These are phyloP conservation scores for Flaveria brownii DNA, from an alignment of 129 eudicot species.

Conservation along the genomic window DNA sequence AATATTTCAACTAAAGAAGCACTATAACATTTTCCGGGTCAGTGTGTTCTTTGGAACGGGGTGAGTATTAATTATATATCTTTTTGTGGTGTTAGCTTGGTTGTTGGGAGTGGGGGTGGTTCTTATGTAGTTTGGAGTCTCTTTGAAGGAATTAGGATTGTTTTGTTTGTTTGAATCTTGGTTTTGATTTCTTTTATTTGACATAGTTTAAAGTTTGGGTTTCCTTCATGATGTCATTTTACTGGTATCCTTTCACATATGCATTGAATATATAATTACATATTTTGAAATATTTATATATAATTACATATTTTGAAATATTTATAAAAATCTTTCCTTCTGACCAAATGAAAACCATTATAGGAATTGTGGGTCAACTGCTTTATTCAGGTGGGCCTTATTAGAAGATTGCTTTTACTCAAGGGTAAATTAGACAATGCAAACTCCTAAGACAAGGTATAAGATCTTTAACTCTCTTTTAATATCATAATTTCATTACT, in stretches of 20 bases:
- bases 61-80: neutral
- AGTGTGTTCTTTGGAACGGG: neutral
- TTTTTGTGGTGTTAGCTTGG: constrained; percentile 46
- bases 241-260: constrained; percentile 26
- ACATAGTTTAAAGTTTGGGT: constrained; percentile 37
- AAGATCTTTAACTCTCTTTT: constrained; percentile 7
- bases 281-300: neutral
- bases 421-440: constrained; percentile 54
- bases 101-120: constrained; percentile 87
- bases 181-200: constrained; percentile 29
- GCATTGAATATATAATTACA: constrained; percentile 20
- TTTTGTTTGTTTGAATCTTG: constrained; percentile 39
- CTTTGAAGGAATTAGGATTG: constrained; percentile 75
- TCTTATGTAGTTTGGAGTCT: constrained; percentile 67
- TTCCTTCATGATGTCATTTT: constrained; percentile 33
- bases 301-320: neutral
- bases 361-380: constrained; percentile 50
- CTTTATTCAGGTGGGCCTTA: constrained; percentile 62
- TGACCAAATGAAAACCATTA: constrained; percentile 35
- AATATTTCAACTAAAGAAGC: neutral
- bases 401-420: constrained; percentile 28
- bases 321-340: constrained; percentile 32
- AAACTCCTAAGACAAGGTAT: constrained; percentile 81
- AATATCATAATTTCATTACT: neutral
- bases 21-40: neutral